phyloP scores from a whole-genome alignment of 2,329 filamentous ascomycete genomes.

The Fusarium agapanthi region DNA sequence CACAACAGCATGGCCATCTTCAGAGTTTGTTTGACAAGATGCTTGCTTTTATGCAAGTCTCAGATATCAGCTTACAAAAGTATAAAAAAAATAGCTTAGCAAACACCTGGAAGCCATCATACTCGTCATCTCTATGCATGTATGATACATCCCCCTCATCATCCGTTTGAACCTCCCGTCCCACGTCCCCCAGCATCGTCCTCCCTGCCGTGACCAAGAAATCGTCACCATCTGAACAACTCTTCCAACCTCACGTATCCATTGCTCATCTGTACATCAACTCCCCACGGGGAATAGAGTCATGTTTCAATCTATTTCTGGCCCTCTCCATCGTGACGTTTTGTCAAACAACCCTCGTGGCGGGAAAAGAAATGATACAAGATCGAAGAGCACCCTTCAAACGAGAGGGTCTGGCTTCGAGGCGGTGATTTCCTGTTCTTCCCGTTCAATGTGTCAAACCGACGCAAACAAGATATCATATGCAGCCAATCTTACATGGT shows the following conservation, averaged over 20 bases:
- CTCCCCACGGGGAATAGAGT: slow-evolving; percentile 14
- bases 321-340: slow-evolving; percentile 13
- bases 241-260: not conserved
- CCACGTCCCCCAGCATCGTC: slow-evolving; percentile 37
- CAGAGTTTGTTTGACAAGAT: not conserved
- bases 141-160: slow-evolving; percentile 3
- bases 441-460: slow-evolving; percentile 26
- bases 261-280: not conserved
- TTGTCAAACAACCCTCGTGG: slow-evolving; percentile 13
- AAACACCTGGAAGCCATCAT: not conserved
- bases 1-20: not conserved
- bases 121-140: not conserved
- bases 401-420: slow-evolving; percentile 9
- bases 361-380: not conserved
- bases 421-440: slow-evolving; percentile 19
- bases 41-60: not conserved
- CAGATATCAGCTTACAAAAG: not conserved
- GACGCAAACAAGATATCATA: slow-evolving; percentile 7
- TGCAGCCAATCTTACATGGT: slow-evolving; percentile 8
- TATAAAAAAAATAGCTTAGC: not conserved
- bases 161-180: slow-evolving; percentile 35
- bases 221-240: not conserved
- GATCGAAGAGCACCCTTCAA: slow-evolving; percentile 5
- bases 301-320: slow-evolving; percentile 33
- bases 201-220: slow-evolving; percentile 32